Evolutionary conservation across 345 rosid species (phyloP), one percentile per base, ranked within the genome.

Genomic region (Angophora floribunda): DNA sequence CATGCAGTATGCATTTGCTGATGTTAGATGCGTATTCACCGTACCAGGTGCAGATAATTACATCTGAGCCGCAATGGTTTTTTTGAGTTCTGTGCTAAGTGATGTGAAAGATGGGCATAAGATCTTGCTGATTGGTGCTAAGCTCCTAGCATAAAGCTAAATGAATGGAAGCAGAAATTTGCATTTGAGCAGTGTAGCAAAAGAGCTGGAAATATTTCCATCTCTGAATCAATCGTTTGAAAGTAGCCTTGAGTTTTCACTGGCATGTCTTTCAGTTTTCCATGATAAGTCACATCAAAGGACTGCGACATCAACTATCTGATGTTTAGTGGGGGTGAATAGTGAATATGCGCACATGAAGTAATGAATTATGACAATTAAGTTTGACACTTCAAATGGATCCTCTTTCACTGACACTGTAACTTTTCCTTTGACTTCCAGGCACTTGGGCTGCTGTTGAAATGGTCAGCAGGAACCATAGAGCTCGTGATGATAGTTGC

Each of bases 381-480:
- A 44, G 22, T 75, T 17, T 75, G 82, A 75, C 49, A 75, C 82
- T 75, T 75, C 36, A 36, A 41, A 41, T 75, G 14, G 49, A 41
- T 36, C 82, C 82, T 41, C 82, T 75, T 75, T 75, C 82, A 19
- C 82, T 75, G 82, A 44, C 14, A 28, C 26, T 19, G 49, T 19
- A 75, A 75, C 49, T 75, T 75, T 86, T 55, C 44, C 30, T 91
- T 87, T 85, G 47, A 85, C 85, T 75, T 86, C 57, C 92, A 93
- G 94, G 91, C 86, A 86, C 85, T 70, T 86, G 65, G 55, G 53
- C 86, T 94, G 78, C 87, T 87, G 86, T 50, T 92, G 95, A 90
- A 85, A 92, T 91, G 93, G 85, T 90, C 86, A 52, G 53, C 78
- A 52, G 88, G 87, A 80, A 49, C 53, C 88, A 52, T 90, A 63